Conservation (phyloP, 2,329 filamentous ascomycete genomes). For the Chaetomiaceae sp. region DNA sequence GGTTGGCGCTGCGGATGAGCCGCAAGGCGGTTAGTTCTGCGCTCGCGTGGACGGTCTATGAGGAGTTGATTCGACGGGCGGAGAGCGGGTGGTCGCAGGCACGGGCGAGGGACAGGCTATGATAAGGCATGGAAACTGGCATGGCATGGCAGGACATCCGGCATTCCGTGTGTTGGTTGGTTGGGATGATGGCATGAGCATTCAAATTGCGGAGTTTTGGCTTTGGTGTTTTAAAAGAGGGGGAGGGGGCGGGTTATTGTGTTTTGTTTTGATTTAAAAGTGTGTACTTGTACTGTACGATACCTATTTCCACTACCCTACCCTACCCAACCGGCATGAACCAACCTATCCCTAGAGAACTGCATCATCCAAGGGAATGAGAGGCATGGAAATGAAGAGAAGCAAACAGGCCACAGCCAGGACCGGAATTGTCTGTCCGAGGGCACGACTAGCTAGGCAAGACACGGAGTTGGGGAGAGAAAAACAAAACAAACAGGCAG, state of each 20-base stretch:
- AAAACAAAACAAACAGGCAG: not conserved
- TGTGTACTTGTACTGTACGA: slow-evolving; percentile 7
- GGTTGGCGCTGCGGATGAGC: slow-evolving; percentile 78
- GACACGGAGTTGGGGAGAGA: slow-evolving; percentile 5
- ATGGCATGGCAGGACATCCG: too few species aligned
- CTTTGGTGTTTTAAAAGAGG: not conserved
- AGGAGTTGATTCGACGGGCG: slow-evolving; percentile 79
- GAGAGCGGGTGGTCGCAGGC: slow-evolving; percentile 30
- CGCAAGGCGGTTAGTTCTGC: slow-evolving; percentile 90
- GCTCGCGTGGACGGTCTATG: slow-evolving; percentile 96
- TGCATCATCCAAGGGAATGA: not conserved
- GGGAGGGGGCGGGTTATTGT: not conserved
- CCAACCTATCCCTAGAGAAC: not conserved
- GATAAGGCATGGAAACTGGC: not conserved
- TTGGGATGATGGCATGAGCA: too few species aligned
- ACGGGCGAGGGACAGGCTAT: slow-evolving; percentile 16
- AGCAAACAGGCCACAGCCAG: not conserved
- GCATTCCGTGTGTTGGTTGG: too few species aligned
- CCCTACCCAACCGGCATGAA: not conserved
- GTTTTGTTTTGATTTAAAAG: not conserved
- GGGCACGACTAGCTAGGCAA: too few species aligned
- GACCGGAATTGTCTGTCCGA: too few species aligned
- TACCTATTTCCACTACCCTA: slow-evolving; percentile 1
- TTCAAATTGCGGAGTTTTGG: not conserved
- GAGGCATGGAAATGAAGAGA: not conserved